Conservation (phyloP, 1,284 basidiomycete genomes). For the Quambalaria eucalypti region DNA sequence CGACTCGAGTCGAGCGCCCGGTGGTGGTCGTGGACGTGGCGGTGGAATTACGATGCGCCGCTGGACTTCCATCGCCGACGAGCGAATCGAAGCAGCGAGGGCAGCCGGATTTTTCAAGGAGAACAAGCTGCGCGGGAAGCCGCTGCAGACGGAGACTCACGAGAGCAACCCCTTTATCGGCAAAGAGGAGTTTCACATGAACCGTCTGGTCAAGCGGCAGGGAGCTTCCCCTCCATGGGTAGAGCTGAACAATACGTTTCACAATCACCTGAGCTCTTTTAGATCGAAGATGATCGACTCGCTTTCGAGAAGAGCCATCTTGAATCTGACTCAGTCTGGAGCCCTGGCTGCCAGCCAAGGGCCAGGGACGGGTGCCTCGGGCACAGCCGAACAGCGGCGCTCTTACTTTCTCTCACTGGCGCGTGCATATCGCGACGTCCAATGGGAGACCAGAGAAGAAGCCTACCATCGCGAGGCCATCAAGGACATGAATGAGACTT, state of each 20-base stretch:
- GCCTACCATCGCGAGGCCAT: slow-evolving; percentile 23
- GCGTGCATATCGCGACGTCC: slow-evolving; percentile 56
- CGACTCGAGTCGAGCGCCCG: not conserved
- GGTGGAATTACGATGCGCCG: slow-evolving; percentile 10
- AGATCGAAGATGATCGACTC: slow-evolving; percentile 56
- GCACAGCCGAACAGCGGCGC: slow-evolving; percentile 8
- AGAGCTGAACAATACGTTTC: slow-evolving; percentile 65
- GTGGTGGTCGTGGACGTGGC: not conserved
- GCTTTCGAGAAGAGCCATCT: slow-evolving; percentile 36
- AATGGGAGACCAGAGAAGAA: slow-evolving; percentile 65
- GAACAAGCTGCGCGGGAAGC: slow-evolving; percentile 67
- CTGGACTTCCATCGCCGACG: slow-evolving; percentile 35
- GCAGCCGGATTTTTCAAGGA: slow-evolving; percentile 62
- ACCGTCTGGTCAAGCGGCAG: slow-evolving; percentile 74
- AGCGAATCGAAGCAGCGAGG: slow-evolving; percentile 56
- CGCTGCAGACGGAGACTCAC: slow-evolving; percentile 57
- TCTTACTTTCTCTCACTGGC: slow-evolving; percentile 30
- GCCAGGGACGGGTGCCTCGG: not conserved
- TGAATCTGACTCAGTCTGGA: not conserved
- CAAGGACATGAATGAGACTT: slow-evolving; percentile 24
- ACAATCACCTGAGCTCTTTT: slow-evolving; percentile 57
- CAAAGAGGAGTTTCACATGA: slow-evolving; percentile 57
- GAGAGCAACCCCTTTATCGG: slow-evolving; percentile 63
- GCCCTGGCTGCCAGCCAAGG: slow-evolving; percentile 4
- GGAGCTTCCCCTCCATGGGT: slow-evolving; percentile 85